Conservation (phyloP, 768 basidiomycete genomes). For the Russula sp. region DNA sequence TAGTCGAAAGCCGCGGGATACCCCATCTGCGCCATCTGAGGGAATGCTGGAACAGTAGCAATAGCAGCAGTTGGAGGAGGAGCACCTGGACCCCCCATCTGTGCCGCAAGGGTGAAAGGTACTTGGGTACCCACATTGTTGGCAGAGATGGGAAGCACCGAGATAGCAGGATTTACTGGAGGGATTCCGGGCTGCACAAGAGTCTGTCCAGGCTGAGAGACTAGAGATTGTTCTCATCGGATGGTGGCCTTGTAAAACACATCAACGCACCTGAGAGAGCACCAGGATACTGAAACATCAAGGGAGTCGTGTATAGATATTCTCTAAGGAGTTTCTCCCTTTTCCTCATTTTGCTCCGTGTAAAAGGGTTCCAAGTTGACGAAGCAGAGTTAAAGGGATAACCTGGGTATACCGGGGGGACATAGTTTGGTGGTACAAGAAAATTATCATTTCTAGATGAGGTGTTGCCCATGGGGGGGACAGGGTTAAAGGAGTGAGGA, state of each 20-base stretch:
- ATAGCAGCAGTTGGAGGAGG: background rate
- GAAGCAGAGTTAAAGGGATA: background rate
- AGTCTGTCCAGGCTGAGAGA: constrained; percentile 16
- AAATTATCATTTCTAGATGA: constrained; percentile 14
- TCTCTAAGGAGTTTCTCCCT: constrained; percentile 18
- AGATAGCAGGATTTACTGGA: constrained; percentile 7
- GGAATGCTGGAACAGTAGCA: background rate
- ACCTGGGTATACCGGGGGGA: constrained; percentile 13
- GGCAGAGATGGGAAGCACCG: background rate
- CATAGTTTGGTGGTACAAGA: constrained; percentile 11
- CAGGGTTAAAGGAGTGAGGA: background rate
- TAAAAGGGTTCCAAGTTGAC: constrained; percentile 20
- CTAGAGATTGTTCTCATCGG: background rate
- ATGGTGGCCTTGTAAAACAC: background rate
- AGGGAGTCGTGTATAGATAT: constrained; percentile 21
- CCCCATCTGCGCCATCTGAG: constrained; percentile 7
- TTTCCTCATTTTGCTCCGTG: constrained; percentile 16
- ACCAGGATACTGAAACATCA: constrained; percentile 20
- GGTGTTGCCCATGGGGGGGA: constrained; percentile 14
- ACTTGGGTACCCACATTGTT: background rate
- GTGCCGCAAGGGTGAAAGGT: background rate
- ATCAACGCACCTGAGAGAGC: constrained; percentile 9
- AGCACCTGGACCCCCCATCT: background rate
- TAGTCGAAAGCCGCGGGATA: constrained; percentile 3
- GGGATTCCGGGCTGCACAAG: constrained; percentile 12